A percentile compares a stretch with the other conserved stretches of the same genome.
Evolutionary conservation across 805 yeast species (phyloP).

Genomic region (Wickerhamiella parazyma): DNA sequence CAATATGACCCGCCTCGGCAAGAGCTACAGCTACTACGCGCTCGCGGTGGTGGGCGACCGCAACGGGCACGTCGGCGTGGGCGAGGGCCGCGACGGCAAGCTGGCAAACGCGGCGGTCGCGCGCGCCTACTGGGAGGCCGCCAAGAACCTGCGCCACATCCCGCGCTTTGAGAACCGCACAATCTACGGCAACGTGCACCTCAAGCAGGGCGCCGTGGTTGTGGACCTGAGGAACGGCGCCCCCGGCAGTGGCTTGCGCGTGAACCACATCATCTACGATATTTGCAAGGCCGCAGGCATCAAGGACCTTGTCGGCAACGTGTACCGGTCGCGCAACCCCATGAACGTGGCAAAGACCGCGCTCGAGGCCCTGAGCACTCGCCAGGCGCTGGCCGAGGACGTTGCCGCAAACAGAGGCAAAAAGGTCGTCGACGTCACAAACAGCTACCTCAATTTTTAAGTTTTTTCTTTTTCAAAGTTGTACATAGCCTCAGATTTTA

Average conservation of each 20-base stretch:
- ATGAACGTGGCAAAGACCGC: constrained; percentile 91
- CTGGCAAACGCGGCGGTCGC: constrained; percentile 60
- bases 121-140: constrained; percentile 89
- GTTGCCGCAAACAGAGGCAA: constrained; percentile 87
- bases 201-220: constrained; percentile 77
- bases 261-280: constrained; percentile 79
- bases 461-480: too few species aligned
- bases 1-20: constrained; percentile 57
- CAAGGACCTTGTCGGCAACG: constrained; percentile 82
- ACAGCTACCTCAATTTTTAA: constrained; percentile 51
- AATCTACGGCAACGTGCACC: constrained; percentile 66
- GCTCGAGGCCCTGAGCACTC: constrained; percentile 60
- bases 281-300: constrained; percentile 89
- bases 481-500: not conserved
- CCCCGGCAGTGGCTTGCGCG: constrained; percentile 86
- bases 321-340: constrained; percentile 81
- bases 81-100: constrained; percentile 82
- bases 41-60: constrained; percentile 85
- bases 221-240: constrained; percentile 76
- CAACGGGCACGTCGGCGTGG: constrained; percentile 87
- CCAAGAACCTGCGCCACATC: constrained; percentile 64
- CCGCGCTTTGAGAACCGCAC: constrained; percentile 90
- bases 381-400: constrained; percentile 73
- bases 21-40: constrained; percentile 53
- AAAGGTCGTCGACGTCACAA: constrained; percentile 84